These are phyloP conservation scores for Candida bentonensis DNA, from an alignment of 805 yeast genomes.

Conservation along the genomic window DNA sequence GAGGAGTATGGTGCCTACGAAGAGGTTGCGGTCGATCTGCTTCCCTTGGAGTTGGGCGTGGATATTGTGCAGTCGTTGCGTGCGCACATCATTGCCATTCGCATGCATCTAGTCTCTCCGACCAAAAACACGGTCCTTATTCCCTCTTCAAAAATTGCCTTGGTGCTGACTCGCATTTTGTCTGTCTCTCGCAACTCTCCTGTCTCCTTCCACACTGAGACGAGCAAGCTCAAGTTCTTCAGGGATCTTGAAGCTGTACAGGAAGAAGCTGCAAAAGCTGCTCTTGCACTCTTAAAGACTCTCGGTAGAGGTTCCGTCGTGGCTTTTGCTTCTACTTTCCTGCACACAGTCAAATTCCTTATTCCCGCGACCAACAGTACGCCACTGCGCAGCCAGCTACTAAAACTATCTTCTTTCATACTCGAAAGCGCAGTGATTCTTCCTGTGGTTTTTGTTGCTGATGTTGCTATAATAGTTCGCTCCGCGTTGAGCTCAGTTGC, in stretches of 20 bases:
- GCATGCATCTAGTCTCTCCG: neutral
- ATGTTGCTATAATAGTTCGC: constrained; percentile 3
- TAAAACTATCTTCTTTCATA: constrained; percentile 4
- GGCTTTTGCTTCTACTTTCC: constrained; percentile 32
- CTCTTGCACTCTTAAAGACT: constrained; percentile 29
- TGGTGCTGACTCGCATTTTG: constrained; percentile 37
- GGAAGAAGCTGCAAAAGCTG: neutral
- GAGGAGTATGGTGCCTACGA: constrained; percentile 3
- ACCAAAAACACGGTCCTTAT: neutral
- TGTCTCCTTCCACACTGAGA: constrained; percentile 31
- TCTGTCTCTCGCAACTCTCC: constrained; percentile 42
- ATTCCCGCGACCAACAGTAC: neutral
- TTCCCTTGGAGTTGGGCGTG: constrained; percentile 33
- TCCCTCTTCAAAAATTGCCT: constrained; percentile 11
- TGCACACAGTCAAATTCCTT: constrained; percentile 13
- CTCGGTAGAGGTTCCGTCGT: constrained; percentile 29
- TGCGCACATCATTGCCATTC: neutral
- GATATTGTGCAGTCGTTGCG: neutral
- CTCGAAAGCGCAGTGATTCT: constrained; percentile 2
- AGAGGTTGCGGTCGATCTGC: constrained; percentile 10
- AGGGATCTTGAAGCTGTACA: neutral
- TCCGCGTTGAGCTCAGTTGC: constrained; percentile 5
- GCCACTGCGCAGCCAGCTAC: constrained; percentile 3
- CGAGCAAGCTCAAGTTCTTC: constrained; percentile 25
- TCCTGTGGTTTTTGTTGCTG: constrained; percentile 4